Evolutionary conservation across 2,329 filamentous ascomycete genomes (phyloP).

Genomic region (Aspergillus brasiliensis): DNA sequence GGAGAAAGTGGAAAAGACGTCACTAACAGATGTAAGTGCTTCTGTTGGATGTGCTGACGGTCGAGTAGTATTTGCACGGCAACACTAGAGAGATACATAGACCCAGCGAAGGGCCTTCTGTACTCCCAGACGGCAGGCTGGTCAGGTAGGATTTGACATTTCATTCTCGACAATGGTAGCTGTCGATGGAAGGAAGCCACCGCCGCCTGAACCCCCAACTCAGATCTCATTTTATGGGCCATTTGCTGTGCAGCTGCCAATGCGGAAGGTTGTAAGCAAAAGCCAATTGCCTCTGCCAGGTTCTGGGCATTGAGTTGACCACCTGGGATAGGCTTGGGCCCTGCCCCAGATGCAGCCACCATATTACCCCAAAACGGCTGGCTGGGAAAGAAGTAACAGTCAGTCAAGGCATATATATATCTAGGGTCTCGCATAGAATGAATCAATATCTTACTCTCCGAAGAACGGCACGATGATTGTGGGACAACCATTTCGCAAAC

Average conservation of each 20-base stretch:
- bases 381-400: slow-evolving; percentile 11
- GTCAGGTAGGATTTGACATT: not conserved
- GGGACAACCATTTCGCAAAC: slow-evolving; percentile 53
- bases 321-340: slow-evolving; percentile 51
- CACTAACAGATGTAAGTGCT: too few relatives aligned
- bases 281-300: slow-evolving; percentile 50
- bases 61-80: not conserved
- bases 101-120: not conserved
- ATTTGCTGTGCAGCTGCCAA: slow-evolving; percentile 40
- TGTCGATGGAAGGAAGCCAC: slow-evolving; percentile 47
- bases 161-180: not conserved
- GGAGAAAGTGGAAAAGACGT: too few relatives aligned
- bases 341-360: slow-evolving; percentile 53
- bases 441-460: slow-evolving; percentile 44
- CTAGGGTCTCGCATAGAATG: too few relatives aligned
- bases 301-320: slow-evolving; percentile 47
- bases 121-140: slow-evolving; percentile 1
- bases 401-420: too few relatives aligned
- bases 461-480: slow-evolving; percentile 62
- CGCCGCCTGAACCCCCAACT: slow-evolving; percentile 44
- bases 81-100: not conserved
- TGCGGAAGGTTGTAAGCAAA: slow-evolving; percentile 44
- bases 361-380: slow-evolving; percentile 59
- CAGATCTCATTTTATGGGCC: slow-evolving; percentile 40
- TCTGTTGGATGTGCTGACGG: not conserved